These are phyloP conservation scores for Russula brevipes DNA, from an alignment of 768 basidiomycete species.

Conservation along the genomic window DNA sequence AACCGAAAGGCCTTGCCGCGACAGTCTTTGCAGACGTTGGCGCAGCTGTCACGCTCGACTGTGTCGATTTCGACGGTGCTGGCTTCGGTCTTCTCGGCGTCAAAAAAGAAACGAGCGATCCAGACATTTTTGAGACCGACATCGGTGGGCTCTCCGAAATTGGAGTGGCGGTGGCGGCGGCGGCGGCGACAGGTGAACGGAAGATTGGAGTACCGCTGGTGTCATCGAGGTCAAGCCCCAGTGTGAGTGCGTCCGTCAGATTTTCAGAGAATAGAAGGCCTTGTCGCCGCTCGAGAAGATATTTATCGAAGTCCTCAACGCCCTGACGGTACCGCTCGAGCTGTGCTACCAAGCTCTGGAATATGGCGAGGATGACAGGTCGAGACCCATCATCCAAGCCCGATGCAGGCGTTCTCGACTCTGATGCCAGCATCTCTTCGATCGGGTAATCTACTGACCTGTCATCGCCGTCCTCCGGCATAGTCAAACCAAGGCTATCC, in stretches of 20 bases:
- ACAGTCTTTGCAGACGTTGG: conserved; percentile 46
- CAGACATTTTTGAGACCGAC: conserved; percentile 47
- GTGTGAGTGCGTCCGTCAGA: conserved; percentile 78
- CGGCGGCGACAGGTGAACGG: conserved; percentile 30
- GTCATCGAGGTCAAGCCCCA: conserved; percentile 60
- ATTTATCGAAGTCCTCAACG: conserved; percentile 78
- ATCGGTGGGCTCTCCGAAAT: conserved; percentile 41
- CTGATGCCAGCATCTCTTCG: conserved; percentile 57
- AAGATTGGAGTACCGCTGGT: conserved; percentile 27
- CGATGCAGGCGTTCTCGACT: conserved; percentile 53
- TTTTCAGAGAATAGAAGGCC: conserved; percentile 91
- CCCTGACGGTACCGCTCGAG: conserved; percentile 72
- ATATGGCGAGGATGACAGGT: conserved; percentile 76
- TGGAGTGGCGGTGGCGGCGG: conserved; percentile 29
- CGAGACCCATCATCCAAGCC: conserved; percentile 66
- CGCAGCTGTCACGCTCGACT: conserved; percentile 36
- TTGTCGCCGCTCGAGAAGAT: conserved; percentile 77
- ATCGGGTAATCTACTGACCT: conserved; percentile 73
- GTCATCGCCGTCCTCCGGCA: conserved; percentile 61
- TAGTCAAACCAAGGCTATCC: conserved; percentile 24
- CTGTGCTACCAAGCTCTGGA: conserved; percentile 74
- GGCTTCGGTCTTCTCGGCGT: conserved; percentile 68
- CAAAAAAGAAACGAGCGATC: conserved; percentile 69
- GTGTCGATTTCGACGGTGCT: conserved; percentile 28
- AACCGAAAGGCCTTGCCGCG: conserved; percentile 72